These are phyloP conservation scores for Leucocoprinus birnbaumii DNA, from an alignment of 768 basidiomycete genomes.

Conservation along the genomic window DNA sequence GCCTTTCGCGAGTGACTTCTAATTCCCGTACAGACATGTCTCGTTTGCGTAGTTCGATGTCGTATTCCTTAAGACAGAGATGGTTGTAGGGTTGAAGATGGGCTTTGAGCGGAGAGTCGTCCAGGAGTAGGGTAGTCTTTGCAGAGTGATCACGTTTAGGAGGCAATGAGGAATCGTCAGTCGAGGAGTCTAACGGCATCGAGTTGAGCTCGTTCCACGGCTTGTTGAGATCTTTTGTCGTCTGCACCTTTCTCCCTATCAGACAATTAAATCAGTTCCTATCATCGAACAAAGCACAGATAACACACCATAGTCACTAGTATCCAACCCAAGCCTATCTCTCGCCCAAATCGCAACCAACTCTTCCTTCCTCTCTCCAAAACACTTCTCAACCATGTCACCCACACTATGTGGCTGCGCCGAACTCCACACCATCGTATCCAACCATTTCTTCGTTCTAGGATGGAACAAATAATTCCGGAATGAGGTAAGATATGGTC, in stretches of 20 bases:
- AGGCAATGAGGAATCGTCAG: conserved; percentile 3
- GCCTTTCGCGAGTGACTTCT: conserved; percentile 3
- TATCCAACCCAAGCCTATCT: conserved; percentile 67
- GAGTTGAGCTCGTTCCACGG: conserved; percentile 49
- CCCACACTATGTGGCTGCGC: conserved; percentile 78
- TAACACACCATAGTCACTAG: conserved; percentile 62
- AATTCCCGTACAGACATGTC: conserved; percentile 23
- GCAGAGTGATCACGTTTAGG: conserved; percentile 33
- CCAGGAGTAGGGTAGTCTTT: conserved; percentile 44
- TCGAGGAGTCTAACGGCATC: conserved; percentile 1
- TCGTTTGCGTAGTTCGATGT: conserved; percentile 33
- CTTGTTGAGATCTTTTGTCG: conserved; percentile 73
- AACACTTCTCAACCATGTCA: conserved; percentile 69
- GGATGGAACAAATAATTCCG: conserved; percentile 60
- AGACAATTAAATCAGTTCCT: neutral
- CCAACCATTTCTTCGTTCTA: conserved; percentile 62
- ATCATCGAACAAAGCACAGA: neutral
- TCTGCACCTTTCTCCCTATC: conserved; percentile 43
- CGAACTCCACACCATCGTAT: conserved; percentile 88
- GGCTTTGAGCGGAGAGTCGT: conserved; percentile 55
- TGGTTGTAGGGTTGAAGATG: conserved; percentile 81
- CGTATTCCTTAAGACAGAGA: conserved; percentile 72
- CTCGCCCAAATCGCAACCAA: conserved; percentile 76
- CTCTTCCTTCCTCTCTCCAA: conserved; percentile 37
- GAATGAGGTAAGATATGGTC: conserved; percentile 68